Conservation (phyloP, 2,329 filamentous ascomycete species). For the Chalaropsis ovoidea region DNA sequence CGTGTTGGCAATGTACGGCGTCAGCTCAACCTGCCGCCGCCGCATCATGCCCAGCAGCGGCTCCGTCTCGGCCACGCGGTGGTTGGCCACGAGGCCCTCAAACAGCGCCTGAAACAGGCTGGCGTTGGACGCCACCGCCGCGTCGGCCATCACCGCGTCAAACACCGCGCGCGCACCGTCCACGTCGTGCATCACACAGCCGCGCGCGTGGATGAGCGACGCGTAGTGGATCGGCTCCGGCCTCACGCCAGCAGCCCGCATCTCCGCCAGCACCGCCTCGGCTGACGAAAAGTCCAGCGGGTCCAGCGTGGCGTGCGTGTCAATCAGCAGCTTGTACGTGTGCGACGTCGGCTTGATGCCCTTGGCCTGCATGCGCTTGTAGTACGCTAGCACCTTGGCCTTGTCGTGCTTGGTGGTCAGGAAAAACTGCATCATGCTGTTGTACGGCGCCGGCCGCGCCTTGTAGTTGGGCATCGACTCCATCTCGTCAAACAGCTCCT, state of each 20-base stretch:
- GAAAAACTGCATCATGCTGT: constrained; percentile 99
- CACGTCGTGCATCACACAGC: constrained; percentile 88
- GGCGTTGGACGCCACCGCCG: constrained; percentile 56
- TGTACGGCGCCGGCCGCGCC: constrained; percentile 91
- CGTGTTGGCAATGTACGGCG: constrained; percentile 96
- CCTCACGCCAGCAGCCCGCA: constrained; percentile 60
- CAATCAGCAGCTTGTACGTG: constrained; percentile 94
- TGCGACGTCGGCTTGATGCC: constrained; percentile 86
- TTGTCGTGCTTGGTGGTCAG: constrained; percentile 94
- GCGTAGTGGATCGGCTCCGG: constrained; percentile 94
- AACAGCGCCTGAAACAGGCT: constrained; percentile 95
- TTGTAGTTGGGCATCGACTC: constrained; percentile 98
- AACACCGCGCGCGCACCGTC: constrained; percentile 72
- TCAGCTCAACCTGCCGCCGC: constrained; percentile 65
- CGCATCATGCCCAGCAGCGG: constrained; percentile 67
- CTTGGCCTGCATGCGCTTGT: constrained; percentile 82
- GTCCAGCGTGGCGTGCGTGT: constrained; percentile 88
- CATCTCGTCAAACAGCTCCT: constrained; percentile 98
- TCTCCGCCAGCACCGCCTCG: constrained; percentile 69
- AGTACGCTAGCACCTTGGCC: constrained; percentile 85
- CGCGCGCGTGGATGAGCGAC: constrained; percentile 88
- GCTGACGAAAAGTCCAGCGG: constrained; percentile 81
- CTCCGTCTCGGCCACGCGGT: constrained; percentile 67
- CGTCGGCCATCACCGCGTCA: constrained; percentile 62
- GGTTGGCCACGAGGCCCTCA: constrained; percentile 93